These are phyloP conservation scores for Diaporthe batatas DNA, from an alignment of 2,329 filamentous ascomycete genomes.

Conservation along the genomic window DNA sequence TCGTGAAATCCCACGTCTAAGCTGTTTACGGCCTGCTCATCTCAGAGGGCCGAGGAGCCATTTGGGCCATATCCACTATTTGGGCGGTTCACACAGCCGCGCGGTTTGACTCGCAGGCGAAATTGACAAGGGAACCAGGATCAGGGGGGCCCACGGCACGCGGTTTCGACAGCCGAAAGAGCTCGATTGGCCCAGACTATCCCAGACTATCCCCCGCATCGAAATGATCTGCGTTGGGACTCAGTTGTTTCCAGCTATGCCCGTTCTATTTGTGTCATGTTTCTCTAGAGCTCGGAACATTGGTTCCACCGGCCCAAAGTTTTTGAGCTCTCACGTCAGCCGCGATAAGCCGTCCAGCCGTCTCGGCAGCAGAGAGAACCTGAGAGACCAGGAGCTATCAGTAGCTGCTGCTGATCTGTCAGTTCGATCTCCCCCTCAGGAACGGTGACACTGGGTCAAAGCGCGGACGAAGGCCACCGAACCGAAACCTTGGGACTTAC, in stretches of 20 bases:
- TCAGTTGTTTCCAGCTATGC: too few species aligned
- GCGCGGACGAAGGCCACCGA: neutral
- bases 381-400: too few species aligned
- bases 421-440: neutral
- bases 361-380: neutral
- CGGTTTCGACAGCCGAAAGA: conserved; percentile 23
- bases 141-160: neutral
- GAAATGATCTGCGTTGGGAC: conserved; percentile 4
- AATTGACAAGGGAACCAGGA: conserved; percentile 24
- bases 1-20: conserved; percentile 20
- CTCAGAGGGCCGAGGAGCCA: neutral
- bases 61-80: neutral
- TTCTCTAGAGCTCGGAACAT: conserved; percentile 10
- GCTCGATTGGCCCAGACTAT: conserved; percentile 16
- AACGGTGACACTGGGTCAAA: neutral
- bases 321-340: neutral
- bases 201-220: conserved; percentile 15
- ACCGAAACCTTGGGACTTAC: too few species aligned
- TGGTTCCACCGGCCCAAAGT: conserved; percentile 21
- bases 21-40: neutral
- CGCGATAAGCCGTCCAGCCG: neutral
- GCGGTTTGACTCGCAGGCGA: conserved; percentile 32
- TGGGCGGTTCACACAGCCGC: conserved; percentile 19
- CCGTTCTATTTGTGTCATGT: conserved; percentile 18
- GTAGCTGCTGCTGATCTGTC: too few species aligned